Conservation (phyloP, 441 rosid species). For the Pelargonium citronellum region DNA sequence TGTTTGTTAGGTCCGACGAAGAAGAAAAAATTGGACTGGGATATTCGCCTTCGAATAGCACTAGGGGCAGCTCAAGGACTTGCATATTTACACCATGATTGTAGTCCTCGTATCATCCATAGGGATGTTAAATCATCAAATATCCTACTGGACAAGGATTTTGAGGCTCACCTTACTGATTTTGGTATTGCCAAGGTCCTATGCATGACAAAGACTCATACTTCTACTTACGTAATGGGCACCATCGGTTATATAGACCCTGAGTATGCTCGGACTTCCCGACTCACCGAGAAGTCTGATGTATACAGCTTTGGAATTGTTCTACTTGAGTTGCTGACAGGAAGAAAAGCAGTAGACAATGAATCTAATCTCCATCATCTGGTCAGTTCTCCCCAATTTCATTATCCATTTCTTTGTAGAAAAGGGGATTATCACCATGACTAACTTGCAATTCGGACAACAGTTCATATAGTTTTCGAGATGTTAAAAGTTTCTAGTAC, state of each 20-base stretch:
- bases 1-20: conserved; percentile 50
- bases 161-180: conserved; percentile 90
- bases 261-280: conserved; percentile 93
- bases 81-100: conserved; percentile 88
- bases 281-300: conserved; percentile 85
- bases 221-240: conserved; percentile 83
- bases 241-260: conserved; percentile 97
- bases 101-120: conserved; percentile 90
- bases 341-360: conserved; percentile 85
- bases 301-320: conserved; percentile 90
- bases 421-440: too few relatives aligned
- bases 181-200: conserved; percentile 92
- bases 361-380: conserved; percentile 90
- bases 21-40: conserved; percentile 85
- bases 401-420: too few relatives aligned
- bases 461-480: too few relatives aligned
- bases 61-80: conserved; percentile 94
- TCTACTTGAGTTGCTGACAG: conserved; percentile 84
- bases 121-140: conserved; percentile 91
- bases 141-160: conserved; percentile 79
- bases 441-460: too few relatives aligned
- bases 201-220: conserved; percentile 70
- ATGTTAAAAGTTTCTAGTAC: too few relatives aligned
- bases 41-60: conserved; percentile 72
- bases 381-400: conserved; percentile 36